A percentile compares a stretch with the other conserved stretches of the same genome.
Conservation (phyloP, 305 asterid species). For the Plantago lanceolata region DNA sequence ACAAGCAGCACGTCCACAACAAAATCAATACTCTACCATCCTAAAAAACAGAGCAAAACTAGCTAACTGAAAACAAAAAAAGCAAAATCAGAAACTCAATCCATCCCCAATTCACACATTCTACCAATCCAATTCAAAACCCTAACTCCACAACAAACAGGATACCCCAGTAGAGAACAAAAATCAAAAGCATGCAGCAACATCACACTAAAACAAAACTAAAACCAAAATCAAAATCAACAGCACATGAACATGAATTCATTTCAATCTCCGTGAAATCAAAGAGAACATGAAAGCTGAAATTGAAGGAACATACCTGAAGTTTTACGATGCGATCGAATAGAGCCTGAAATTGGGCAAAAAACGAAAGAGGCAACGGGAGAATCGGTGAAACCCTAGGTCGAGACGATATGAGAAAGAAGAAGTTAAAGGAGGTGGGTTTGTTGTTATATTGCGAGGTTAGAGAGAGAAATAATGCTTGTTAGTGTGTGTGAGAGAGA, state of each 20-base stretch:
- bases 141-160: slow-evolving; percentile 13
- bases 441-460: slow-evolving; percentile 24
- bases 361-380: slow-evolving; percentile 18
- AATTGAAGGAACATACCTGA: slow-evolving; percentile 1
- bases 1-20: slow-evolving; percentile 17
- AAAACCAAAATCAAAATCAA: too few relatives aligned
- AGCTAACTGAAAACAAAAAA: background rate
- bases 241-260: background rate
- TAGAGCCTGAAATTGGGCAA: slow-evolving; percentile 35
- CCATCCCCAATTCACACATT: slow-evolving; percentile 24
- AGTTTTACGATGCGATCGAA: slow-evolving; percentile 27
- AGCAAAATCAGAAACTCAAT: slow-evolving; percentile 9
- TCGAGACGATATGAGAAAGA: slow-evolving; percentile 22
- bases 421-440: slow-evolving; percentile 25
- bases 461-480: slow-evolving; percentile 24
- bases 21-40: slow-evolving; percentile 1
- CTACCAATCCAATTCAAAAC: slow-evolving; percentile 30
- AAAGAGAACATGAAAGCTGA: background rate
- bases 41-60: background rate
- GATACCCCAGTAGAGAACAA: background rate
- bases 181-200: slow-evolving; percentile 5
- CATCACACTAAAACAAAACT: background rate
- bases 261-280: background rate
- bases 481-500: slow-evolving; percentile 22
- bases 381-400: slow-evolving; percentile 38